Evolutionary conservation across 1,284 basidiomycete genomes (phyloP).

Genomic region (Ceratobasidium sp.): DNA sequence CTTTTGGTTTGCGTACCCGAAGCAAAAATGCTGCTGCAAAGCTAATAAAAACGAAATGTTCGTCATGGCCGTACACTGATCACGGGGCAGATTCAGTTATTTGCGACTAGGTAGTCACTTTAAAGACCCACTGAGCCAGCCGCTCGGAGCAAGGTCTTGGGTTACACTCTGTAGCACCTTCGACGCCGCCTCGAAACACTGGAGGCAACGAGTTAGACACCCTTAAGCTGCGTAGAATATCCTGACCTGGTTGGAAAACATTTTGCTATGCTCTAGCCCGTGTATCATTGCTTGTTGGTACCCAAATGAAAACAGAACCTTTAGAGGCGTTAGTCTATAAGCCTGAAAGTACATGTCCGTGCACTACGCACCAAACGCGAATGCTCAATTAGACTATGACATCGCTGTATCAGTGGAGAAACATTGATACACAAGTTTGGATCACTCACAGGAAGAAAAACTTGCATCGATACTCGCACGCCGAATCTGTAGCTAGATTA

Average conservation of each 20-base stretch:
- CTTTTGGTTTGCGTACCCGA: conserved; percentile 60
- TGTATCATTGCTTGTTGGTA: conserved; percentile 84
- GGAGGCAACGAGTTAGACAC: background rate
- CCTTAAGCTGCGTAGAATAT: background rate
- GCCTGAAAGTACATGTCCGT: too few species aligned
- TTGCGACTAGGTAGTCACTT: background rate
- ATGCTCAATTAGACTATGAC: conserved; percentile 75
- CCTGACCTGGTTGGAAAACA: conserved; percentile 77
- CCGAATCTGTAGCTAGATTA: conserved; percentile 64
- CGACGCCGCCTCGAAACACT: conserved; percentile 82
- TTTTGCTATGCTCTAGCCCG: conserved; percentile 71
- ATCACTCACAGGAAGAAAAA: conserved; percentile 78
- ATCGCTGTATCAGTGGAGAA: conserved; percentile 49
- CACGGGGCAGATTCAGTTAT: background rate
- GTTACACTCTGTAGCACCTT: conserved; percentile 75
- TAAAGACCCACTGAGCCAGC: conserved; percentile 73
- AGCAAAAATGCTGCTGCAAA: conserved; percentile 89
- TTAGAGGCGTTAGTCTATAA: background rate
- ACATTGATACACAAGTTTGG: background rate
- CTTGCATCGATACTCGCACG: conserved; percentile 72
- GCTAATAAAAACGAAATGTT: conserved; percentile 86
- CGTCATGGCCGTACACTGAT: conserved; percentile 77
- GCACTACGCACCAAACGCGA: conserved; percentile 69
- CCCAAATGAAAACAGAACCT: conserved; percentile 83
- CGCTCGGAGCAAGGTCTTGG: conserved; percentile 75